Conservation (phyloP, 495 filamentous ascomycete species). For the Clavariopsis aquatica region DNA sequence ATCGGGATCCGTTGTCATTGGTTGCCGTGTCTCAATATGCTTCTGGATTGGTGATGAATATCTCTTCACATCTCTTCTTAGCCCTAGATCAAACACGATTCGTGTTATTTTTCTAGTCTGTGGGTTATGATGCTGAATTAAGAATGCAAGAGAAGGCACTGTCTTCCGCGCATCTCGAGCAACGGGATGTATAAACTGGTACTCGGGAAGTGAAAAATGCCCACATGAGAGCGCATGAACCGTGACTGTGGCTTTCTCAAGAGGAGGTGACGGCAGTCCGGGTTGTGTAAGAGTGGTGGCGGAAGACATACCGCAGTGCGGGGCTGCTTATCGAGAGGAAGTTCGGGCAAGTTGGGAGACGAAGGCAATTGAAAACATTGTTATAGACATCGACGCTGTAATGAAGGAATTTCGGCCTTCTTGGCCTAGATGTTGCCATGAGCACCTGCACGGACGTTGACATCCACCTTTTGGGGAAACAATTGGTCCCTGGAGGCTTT, state of each 20-base stretch:
- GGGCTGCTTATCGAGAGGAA: background rate
- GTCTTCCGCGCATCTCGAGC: slow-evolving; percentile 34
- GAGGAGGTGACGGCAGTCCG: slow-evolving; percentile 27
- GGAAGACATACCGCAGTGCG: slow-evolving; percentile 12
- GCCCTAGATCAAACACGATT: slow-evolving; percentile 50
- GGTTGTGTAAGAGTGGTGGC: slow-evolving; percentile 4
- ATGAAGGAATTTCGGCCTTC: background rate
- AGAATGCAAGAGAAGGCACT: slow-evolving; percentile 44
- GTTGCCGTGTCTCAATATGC: slow-evolving; percentile 45
- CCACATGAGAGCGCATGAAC: slow-evolving; percentile 34
- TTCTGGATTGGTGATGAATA: slow-evolving; percentile 45
- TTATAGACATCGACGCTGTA: background rate
- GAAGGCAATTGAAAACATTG: background rate
- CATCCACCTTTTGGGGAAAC: slow-evolving; percentile 9
- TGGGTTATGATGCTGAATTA: slow-evolving; percentile 44
- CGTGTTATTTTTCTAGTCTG: slow-evolving; percentile 35
- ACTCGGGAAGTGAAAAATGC: slow-evolving; percentile 47
- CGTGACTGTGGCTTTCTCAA: slow-evolving; percentile 22
- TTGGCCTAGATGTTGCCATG: background rate
- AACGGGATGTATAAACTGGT: slow-evolving; percentile 46
- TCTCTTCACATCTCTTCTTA: slow-evolving; percentile 40
- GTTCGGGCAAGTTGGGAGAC: background rate
- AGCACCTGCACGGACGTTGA: slow-evolving; percentile 3
- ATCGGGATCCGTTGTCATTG: slow-evolving; percentile 44
- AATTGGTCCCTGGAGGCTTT: background rate